A percentile compares a stretch with the other conserved stretches of the same genome.
Conservation (phyloP, 768 basidiomycete genomes). For the Phylloporus sp. region DNA sequence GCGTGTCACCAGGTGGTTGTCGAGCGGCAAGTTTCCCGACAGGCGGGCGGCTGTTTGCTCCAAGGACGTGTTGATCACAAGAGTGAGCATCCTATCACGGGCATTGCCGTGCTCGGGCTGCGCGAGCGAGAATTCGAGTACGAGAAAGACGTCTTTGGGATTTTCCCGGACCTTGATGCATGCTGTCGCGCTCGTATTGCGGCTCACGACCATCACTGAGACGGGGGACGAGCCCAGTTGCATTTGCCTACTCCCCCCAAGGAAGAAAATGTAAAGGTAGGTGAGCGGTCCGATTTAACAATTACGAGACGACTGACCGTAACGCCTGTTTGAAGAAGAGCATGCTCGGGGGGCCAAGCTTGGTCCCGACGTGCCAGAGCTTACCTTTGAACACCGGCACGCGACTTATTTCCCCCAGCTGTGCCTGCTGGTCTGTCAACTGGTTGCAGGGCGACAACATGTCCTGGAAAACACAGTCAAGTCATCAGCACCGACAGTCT, state of each 20-base stretch:
- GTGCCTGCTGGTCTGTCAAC: slow-evolving; percentile 43
- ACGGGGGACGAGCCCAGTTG: slow-evolving; percentile 10
- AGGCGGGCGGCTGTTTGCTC: slow-evolving; percentile 43
- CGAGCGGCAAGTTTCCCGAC: slow-evolving; percentile 42
- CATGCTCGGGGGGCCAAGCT: slow-evolving; percentile 35
- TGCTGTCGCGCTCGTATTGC: slow-evolving; percentile 54
- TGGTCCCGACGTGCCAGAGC: slow-evolving; percentile 31
- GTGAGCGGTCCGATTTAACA: neutral
- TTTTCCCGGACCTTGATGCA: slow-evolving; percentile 37
- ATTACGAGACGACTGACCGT: slow-evolving; percentile 11
- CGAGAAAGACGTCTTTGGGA: slow-evolving; percentile 39
- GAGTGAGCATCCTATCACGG: slow-evolving; percentile 37
- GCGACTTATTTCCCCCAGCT: slow-evolving; percentile 45
- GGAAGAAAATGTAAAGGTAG: neutral
- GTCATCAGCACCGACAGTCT: neutral
- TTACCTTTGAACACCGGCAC: slow-evolving; percentile 45
- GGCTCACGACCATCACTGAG: slow-evolving; percentile 49
- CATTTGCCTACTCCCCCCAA: slow-evolving; percentile 25
- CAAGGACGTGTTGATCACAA: slow-evolving; percentile 47
- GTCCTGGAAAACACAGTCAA: slow-evolving; percentile 34
- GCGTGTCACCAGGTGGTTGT: slow-evolving; percentile 39
- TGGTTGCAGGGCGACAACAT: slow-evolving; percentile 45
- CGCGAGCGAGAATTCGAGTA: slow-evolving; percentile 59
- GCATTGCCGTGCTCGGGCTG: slow-evolving; percentile 33
- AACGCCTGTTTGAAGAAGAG: slow-evolving; percentile 31